Conservation (phyloP, 2,329 filamentous ascomycete genomes). For the Colletotrichum sp. region DNA sequence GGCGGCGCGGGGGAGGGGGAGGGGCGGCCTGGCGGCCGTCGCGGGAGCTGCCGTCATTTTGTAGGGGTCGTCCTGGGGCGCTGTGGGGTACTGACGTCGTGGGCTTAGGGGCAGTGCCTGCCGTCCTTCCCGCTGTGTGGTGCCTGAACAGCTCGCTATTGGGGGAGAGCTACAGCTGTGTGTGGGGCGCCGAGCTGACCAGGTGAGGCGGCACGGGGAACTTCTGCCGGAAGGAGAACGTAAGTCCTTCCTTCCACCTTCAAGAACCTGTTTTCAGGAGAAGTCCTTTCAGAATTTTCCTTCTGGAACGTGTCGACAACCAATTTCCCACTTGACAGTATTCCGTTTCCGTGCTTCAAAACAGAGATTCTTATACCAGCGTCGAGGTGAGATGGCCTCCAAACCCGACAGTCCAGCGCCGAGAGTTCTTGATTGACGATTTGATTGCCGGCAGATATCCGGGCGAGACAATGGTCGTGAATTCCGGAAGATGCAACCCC, state of each 20-base stretch:
- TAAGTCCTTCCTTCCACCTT: neutral
- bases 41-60: neutral
- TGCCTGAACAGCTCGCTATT: conserved; percentile 8
- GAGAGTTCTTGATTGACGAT: neutral
- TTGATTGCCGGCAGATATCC: neutral
- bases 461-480: neutral
- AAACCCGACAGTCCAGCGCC: neutral
- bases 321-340: neutral
- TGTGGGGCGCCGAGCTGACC: conserved; percentile 2
- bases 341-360: neutral
- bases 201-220: neutral
- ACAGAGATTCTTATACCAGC: neutral
- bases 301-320: neutral
- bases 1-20: neutral
- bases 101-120: conserved; percentile 4
- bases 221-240: neutral
- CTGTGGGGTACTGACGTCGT: conserved; percentile 10
- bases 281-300: neutral
- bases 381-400: neutral
- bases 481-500: neutral
- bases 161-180: neutral
- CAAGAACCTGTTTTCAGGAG: neutral
- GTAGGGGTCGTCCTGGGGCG: neutral
- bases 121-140: conserved; percentile 5
- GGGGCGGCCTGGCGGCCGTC: neutral